Evolutionary conservation across 2,329 filamentous ascomycete genomes (phyloP).

Genomic region (Aspergillus brasiliensis): DNA sequence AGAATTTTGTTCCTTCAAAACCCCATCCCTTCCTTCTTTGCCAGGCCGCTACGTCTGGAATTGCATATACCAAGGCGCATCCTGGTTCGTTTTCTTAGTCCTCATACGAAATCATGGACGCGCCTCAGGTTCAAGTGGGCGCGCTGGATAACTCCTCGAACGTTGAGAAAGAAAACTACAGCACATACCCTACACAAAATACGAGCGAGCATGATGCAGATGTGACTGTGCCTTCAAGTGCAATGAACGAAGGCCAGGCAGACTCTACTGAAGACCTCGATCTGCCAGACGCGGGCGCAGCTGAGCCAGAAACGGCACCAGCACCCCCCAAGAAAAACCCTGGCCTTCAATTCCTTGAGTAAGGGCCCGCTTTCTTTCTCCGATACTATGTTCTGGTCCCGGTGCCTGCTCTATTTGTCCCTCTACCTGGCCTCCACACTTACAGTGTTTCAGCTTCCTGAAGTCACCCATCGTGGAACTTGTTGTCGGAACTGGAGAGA

Average conservation of each 20-base stretch:
- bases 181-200: conserved; percentile 4
- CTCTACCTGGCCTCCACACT: not conserved
- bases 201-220: conserved; percentile 26
- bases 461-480: conserved; percentile 70
- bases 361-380: conserved; percentile 11
- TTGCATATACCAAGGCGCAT: not conserved
- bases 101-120: conserved; percentile 18
- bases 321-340: conserved; percentile 24
- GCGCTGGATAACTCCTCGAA: conserved; percentile 11
- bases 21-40: not conserved
- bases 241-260: conserved; percentile 20
- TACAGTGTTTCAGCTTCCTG: conserved; percentile 37
- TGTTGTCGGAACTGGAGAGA: conserved; percentile 63
- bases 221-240: conserved; percentile 26
- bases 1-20: not conserved
- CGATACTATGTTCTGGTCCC: not conserved
- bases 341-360: conserved; percentile 34
- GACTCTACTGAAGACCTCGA: conserved; percentile 21
- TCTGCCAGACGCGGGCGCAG: conserved; percentile 24
- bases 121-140: conserved; percentile 22
- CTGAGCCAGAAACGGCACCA: conserved; percentile 17
- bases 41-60: not conserved
- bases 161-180: not conserved
- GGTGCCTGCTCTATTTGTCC: no score
- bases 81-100: not conserved